Evolutionary conservation across 2,329 filamentous ascomycete species (phyloP), one percentile per base, ranked within the genome.

Genomic region (Diaporthe sp.): DNA sequence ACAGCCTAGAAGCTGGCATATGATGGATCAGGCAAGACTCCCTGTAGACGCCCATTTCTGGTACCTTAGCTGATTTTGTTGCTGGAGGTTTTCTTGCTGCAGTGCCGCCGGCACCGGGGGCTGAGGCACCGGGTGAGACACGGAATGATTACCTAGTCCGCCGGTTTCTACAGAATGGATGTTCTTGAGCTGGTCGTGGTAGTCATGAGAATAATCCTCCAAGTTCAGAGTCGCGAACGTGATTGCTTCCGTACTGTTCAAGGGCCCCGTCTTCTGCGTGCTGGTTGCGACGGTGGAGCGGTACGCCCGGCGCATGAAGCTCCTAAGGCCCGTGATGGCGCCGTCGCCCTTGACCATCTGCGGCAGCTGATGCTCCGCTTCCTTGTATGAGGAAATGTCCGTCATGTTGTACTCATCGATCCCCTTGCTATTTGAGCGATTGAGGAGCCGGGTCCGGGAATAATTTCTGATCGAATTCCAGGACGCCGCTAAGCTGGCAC

Each of bases 81-180:
- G 51, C 13, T 27, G 9, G 27, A 2, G 4, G 7, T 32, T 32
- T 32, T 32, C 15, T 27, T 44, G 37, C 7, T 9, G 15, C 25
- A 61, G 15, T 8, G 15, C 37, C 8, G 15, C 37, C 3, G 37
- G 37, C 37, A 8, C 15, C 22, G 32, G 32, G 55, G 30, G 37
- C n/a, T 30, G 37, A 22, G 58, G 58, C 37, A n/a, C 1, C 2
- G 58, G 8, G 3, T 12, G 15, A 61, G n/a, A 61, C 37, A 13
- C 25, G 17, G 15, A 22, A 44, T 44, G 3, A 35, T 22, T 30
- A 25, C 4, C 8, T 56, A 4, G 17, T n/a, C n/a, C 25, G 15
- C 37, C 6, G 15, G 13, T 61, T 2, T 56, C 17, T 56, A 56
- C 30, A 12, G 17, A 56, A 56, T 56, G 53, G 3, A 79, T 77